Evolutionary conservation across 1,139 yeast species (phyloP).

Genomic region (Kodamaea plutei): DNA sequence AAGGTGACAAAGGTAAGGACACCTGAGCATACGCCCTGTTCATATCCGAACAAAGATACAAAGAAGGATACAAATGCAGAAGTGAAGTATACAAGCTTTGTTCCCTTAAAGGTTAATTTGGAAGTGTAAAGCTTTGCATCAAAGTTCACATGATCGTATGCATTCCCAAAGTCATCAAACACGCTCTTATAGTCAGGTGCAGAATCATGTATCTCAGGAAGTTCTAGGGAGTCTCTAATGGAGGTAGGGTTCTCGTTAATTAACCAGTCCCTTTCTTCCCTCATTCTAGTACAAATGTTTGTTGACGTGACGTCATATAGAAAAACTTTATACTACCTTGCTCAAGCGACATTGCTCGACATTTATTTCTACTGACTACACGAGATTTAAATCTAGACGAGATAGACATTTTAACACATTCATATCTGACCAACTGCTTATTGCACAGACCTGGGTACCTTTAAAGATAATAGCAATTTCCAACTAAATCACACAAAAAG

Average conservation of each 20-base stretch:
- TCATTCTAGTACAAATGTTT: conserved; percentile 3
- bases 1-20: conserved; percentile 51
- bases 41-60: conserved; percentile 83
- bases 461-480: no score
- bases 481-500: no score
- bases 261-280: conserved; percentile 6
- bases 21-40: conserved; percentile 89
- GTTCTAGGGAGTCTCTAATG: no score
- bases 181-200: neutral
- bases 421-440: no score
- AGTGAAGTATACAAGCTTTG: conserved; percentile 60
- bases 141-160: conserved; percentile 38
- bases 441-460: no score
- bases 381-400: no score
- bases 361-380: neutral
- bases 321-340: no score
- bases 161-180: conserved; percentile 32
- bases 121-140: conserved; percentile 33
- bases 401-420: no score
- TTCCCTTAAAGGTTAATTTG: conserved; percentile 36
- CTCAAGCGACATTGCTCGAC: no score
- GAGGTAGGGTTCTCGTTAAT: conserved; percentile 3
- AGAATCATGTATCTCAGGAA: neutral
- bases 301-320: conserved; percentile 4
- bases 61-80: conserved; percentile 80